A percentile compares a stretch with the other conserved stretches of the same genome.
phyloP scores from a whole-genome alignment of 1,284 basidiomycete genomes.

The Phlebopus sp. region DNA sequence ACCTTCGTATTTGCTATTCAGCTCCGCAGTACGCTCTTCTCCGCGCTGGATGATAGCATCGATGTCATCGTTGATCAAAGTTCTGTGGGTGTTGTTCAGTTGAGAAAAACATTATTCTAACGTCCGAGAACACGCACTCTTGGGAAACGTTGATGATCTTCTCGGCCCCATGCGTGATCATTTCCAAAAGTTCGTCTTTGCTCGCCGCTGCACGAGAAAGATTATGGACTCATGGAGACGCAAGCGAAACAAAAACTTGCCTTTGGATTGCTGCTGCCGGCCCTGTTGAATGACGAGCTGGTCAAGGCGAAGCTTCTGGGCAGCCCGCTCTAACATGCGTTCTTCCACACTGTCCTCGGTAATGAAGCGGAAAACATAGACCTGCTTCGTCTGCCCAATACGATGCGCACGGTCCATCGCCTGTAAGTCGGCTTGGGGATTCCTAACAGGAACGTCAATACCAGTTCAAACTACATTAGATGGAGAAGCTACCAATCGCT shows the following conservation, averaged over 20 bases:
- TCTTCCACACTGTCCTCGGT: slow-evolving; percentile 98
- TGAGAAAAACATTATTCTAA: neutral
- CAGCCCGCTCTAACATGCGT: slow-evolving; percentile 93
- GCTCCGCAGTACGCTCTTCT: slow-evolving; percentile 85
- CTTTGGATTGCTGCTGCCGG: slow-evolving; percentile 68
- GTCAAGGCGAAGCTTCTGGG: slow-evolving; percentile 94
- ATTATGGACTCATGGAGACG: neutral
- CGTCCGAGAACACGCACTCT: slow-evolving; percentile 42
- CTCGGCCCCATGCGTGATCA: slow-evolving; percentile 98
- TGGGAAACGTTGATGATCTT: slow-evolving; percentile 86
- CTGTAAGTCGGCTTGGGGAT: slow-evolving; percentile 97
- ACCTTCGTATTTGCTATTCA: slow-evolving; percentile 91
- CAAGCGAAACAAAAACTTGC: slow-evolving; percentile 32
- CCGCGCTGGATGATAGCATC: slow-evolving; percentile 92
- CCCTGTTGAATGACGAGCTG: slow-evolving; percentile 99
- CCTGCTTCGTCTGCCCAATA: slow-evolving; percentile 98
- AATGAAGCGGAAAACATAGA: slow-evolving; percentile 97
- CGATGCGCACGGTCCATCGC: slow-evolving; percentile 99
- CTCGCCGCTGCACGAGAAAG: slow-evolving; percentile 60
- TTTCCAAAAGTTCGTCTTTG: slow-evolving; percentile 96
- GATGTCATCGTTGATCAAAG: slow-evolving; percentile 89
- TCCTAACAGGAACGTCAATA: slow-evolving; percentile 48
- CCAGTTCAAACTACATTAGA: slow-evolving; percentile 7
- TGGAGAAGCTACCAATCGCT: slow-evolving; percentile 75
- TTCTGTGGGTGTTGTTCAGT: slow-evolving; percentile 38